Percentiles rank a stretch among this genome's conserved stretches.
Evolutionary conservation across 139 green algal genomes (phyloP).

Genomic region (Parachlorella kessleri): DNA sequence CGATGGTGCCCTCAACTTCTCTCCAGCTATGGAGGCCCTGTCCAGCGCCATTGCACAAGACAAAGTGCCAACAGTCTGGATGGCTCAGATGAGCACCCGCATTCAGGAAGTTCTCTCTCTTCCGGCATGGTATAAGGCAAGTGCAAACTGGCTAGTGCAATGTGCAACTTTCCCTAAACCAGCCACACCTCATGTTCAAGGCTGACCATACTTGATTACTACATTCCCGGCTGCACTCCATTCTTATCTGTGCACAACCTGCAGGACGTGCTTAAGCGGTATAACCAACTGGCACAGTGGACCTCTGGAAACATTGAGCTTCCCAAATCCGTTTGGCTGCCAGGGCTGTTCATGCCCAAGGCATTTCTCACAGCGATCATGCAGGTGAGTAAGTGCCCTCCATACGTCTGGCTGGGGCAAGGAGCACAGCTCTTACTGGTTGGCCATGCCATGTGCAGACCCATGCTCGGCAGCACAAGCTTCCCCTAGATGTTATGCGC

Average conservation of each 20-base stretch:
- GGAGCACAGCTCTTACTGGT: no score
- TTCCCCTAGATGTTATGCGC: conserved; percentile 76
- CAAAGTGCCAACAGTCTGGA: conserved; percentile 69
- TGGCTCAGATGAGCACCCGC: conserved; percentile 80
- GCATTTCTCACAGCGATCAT: conserved; percentile 94
- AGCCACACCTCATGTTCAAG: no score
- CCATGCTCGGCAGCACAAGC: conserved; percentile 85
- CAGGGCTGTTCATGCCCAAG: conserved; percentile 92
- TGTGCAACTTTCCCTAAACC: no score
- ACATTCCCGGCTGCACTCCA: no score
- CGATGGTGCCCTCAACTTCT: conserved; percentile 92
- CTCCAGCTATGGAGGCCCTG: conserved; percentile 71
- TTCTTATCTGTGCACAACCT: no score
- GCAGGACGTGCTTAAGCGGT: conserved; percentile 77
- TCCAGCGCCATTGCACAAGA: not conserved
- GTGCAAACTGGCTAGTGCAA: no score
- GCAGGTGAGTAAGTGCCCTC: no score
- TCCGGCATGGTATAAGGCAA: conserved; percentile 59
- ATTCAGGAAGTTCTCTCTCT: conserved; percentile 84
- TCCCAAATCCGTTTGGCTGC: conserved; percentile 83
- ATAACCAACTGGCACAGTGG: conserved; percentile 84
- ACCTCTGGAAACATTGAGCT: conserved; percentile 70
- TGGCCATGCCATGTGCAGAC: no score
- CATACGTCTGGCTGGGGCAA: no score
- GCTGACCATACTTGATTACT: no score